Evolutionary conservation across 768 basidiomycete species (phyloP), one percentile per base, ranked within the genome.

Genomic region (Phlebiopsis gigantea): DNA sequence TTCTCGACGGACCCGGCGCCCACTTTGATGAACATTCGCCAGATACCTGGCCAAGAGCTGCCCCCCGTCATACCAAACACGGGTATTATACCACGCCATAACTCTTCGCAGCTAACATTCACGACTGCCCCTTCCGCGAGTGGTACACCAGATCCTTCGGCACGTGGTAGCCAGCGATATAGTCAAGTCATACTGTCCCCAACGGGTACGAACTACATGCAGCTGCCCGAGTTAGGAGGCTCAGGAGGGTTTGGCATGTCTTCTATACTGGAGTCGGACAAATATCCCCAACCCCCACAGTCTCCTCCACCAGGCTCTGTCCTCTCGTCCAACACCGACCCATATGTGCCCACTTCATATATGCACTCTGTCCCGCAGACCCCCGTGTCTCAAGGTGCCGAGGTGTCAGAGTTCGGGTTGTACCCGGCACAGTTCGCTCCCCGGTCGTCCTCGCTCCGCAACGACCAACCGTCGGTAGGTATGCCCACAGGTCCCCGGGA

Each of bases 401-500:
- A 62, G 2, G 31, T 56, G 10, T 46, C 39, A 61, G 67, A 68
- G 50, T 68, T 68, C 52, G 67, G 67, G 3, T 46, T 55, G 1
- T 60, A 60, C n/a, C 58, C 60, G 24, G 31, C 24, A 7, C 31
- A 57, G 19, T 62, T 30, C 24, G 29, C 57, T 5, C 59, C 63
- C 4, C 63, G 63, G 5, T 19, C 57, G 14, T 62, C 48, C 22
- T 61, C 66, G 4, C 26, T 66, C 39, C 45, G 58, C 21, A 46
- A 50, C 41, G 41, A 42, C 17, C 30, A 50, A 5, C 31, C 19
- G 3, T 25, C 28, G 26, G n/a, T 15, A 21, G 29, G 31, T 22
- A 25, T 22, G 1, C 50, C 50, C 22, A 17, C 22, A 29, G 53
- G 54, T n/a, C 52, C 63, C 2, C 61, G 62, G 9, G 78, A 78